These are phyloP conservation scores for Epichloe elymi DNA, from an alignment of 2,329 filamentous ascomycete species.

Conservation along the genomic window DNA sequence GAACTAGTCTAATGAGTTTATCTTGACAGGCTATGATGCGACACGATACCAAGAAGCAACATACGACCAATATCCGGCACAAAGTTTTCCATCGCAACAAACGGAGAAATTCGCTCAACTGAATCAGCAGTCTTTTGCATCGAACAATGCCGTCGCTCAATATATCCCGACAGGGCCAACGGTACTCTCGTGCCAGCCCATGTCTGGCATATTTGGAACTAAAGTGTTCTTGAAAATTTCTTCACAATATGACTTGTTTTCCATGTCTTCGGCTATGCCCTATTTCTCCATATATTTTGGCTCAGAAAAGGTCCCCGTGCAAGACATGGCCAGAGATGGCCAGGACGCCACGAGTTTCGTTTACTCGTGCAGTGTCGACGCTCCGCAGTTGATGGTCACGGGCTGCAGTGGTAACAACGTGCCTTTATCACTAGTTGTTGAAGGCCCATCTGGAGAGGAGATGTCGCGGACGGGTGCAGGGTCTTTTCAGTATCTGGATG, in stretches of 20 bases:
- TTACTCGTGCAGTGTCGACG: constrained; percentile 60
- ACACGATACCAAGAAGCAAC: constrained; percentile 45
- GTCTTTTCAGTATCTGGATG: constrained; percentile 37
- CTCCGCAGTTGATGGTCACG: constrained; percentile 47
- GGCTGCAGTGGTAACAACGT: constrained; percentile 36
- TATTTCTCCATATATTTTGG: constrained; percentile 63
- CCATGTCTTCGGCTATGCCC: constrained; percentile 39
- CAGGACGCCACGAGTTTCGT: constrained; percentile 48
- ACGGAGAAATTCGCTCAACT: constrained; percentile 38
- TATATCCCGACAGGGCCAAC: constrained; percentile 50
- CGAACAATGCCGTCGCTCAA: constrained; percentile 50
- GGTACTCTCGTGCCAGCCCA: constrained; percentile 58
- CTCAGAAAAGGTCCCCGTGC: constrained; percentile 49
- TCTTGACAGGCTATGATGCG: constrained; percentile 40
- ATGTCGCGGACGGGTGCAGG: constrained; percentile 35
- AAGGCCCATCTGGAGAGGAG: constrained; percentile 38
- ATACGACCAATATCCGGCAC: constrained; percentile 39
- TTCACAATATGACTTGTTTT: constrained; percentile 57
- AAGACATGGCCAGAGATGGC: constrained; percentile 47
- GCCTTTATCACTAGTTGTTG: constrained; percentile 40
- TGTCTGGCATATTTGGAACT: constrained; percentile 53
- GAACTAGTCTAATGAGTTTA: constrained; percentile 13
- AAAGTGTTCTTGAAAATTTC: constrained; percentile 62
- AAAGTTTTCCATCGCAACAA: constrained; percentile 32
- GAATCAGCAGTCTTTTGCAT: constrained; percentile 42